phyloP scores from a whole-genome alignment of 108 stramenopile species.

The Hondaea fermentalgiana region DNA sequence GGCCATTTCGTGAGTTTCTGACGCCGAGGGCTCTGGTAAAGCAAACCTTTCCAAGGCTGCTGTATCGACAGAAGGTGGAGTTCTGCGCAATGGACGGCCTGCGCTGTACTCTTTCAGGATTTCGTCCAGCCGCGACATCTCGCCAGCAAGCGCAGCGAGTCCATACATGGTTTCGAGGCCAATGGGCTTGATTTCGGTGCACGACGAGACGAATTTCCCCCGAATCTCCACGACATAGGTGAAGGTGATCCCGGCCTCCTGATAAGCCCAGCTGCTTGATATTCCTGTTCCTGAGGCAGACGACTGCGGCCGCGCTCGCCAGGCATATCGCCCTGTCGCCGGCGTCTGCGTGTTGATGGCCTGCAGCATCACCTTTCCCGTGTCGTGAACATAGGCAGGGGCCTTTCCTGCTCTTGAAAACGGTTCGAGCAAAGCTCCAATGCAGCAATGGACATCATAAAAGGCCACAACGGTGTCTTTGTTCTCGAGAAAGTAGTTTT shows the following conservation, averaged over 20 bases:
- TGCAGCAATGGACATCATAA: conserved; percentile 12
- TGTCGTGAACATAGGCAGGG: not conserved
- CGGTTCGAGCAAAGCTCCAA: not conserved
- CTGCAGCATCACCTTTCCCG: not conserved
- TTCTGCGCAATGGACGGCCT: not conserved
- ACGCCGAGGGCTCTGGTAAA: no score
- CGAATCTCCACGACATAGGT: not conserved
- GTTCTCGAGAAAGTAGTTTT: not conserved
- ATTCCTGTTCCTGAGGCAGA: not conserved
- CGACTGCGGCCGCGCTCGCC: not conserved
- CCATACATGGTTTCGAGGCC: not conserved
- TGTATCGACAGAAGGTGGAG: no score
- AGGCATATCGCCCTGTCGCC: not conserved
- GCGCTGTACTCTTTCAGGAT: not conserved
- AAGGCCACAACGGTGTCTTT: not conserved
- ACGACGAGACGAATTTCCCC: not conserved
- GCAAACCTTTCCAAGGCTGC: no score
- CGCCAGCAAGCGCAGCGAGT: not conserved
- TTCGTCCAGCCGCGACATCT: not conserved
- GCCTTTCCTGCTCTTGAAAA: not conserved
- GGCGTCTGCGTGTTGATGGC: not conserved
- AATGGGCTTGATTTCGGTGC: not conserved
- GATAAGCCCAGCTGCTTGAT: conserved; percentile 9
- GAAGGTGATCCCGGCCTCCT: not conserved
- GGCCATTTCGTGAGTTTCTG: no score